Conservation (phyloP, 1,284 basidiomycete species). For the Ceratobasidium sp. region DNA sequence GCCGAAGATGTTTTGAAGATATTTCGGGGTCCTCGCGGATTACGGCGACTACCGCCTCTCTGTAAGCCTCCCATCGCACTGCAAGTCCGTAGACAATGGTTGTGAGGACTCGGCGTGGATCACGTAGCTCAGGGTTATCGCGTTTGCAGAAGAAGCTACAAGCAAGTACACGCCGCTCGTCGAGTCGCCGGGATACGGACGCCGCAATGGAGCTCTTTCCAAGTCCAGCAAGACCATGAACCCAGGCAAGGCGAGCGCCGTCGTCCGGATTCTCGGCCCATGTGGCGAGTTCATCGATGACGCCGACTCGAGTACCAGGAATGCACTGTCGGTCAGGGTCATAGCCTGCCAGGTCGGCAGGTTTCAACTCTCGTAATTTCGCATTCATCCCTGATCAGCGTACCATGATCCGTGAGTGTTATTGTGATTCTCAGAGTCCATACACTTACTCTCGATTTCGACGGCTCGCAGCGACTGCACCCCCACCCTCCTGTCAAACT, state of each 20-base stretch:
- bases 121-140: neutral
- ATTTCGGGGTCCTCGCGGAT: neutral
- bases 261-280: neutral
- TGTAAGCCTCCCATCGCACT: neutral
- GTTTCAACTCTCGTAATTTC: neutral
- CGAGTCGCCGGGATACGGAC: conserved; percentile 47
- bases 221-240: conserved; percentile 47
- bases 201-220: neutral
- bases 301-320: neutral
- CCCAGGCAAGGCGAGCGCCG: conserved; percentile 41
- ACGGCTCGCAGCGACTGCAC: neutral
- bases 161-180: neutral
- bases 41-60: neutral
- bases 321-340: neutral
- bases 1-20: neutral
- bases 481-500: neutral
- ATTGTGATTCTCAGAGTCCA: neutral
- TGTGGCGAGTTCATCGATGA: neutral
- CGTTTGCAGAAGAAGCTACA: conserved; percentile 23
- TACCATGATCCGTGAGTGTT: neutral
- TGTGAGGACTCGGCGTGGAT: neutral
- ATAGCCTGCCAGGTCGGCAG: neutral
- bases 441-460: neutral
- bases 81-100: conserved; percentile 3
- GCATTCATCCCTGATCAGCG: neutral